Conservation (phyloP, 345 rosid genomes). For the Arabidopsis arenosa region DNA sequence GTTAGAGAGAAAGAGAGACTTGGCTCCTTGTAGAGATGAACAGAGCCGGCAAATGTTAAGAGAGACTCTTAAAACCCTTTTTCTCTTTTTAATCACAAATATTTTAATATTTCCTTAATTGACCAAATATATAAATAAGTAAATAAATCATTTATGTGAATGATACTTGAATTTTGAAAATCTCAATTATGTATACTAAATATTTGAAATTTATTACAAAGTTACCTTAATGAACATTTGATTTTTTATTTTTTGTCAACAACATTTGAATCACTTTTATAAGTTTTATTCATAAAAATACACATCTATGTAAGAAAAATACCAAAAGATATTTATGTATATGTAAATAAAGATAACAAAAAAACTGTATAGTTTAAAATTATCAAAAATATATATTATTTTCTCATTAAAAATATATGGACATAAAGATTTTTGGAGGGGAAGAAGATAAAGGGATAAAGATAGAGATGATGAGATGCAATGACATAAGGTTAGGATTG, state of each 20-base stretch:
- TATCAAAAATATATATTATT: no score
- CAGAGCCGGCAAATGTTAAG: conserved; percentile 35
- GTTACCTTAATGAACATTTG: not conserved
- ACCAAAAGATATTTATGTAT: not conserved
- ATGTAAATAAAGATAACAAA: not conserved
- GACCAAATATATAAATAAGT: conserved; percentile 1
- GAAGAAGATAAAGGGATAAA: conserved; percentile 42
- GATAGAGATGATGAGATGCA: conserved; percentile 43
- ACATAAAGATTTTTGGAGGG: not conserved
- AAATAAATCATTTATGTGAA: no score
- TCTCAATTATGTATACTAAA: conserved; percentile 23
- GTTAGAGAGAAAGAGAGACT: conserved; percentile 14
- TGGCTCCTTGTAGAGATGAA: conserved; percentile 42
- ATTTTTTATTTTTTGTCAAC: not conserved
- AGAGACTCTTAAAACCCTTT: conserved; percentile 18
- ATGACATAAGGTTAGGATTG: conserved; percentile 31
- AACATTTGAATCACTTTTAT: not conserved
- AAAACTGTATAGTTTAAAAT: not conserved
- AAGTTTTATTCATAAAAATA: not conserved
- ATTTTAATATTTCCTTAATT: conserved; percentile 29
- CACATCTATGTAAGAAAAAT: not conserved
- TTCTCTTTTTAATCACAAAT: not conserved
- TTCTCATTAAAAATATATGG: conserved; percentile 14
- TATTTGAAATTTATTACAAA: conserved; percentile 22
- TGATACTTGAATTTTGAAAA: conserved; percentile 2